Base-by-base conservation (phyloP, 2,329 filamentous ascomycete genomes). In the Lasiodiplodia gonubiensis region DNA sequence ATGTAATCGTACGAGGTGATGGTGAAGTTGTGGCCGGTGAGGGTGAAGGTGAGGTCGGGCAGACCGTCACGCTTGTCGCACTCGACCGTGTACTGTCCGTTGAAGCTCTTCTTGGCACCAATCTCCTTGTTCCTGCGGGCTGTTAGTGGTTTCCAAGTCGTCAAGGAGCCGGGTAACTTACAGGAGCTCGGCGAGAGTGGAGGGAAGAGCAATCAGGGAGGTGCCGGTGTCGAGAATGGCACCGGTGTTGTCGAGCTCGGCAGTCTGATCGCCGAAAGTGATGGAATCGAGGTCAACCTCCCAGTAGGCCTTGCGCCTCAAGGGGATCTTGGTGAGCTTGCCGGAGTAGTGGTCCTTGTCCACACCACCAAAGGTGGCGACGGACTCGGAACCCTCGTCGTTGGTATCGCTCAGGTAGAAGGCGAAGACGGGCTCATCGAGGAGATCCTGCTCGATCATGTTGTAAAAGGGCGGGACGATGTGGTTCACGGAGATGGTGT, bases 301-400 rank as follows among this genome's bases (percentile, higher is more conserved):
- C 95, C 95, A 99, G 88, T 99, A 99, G 60, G 95, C 95, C 90
- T 98, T 98, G 80, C 95, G 92, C 81, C 95, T 92, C 74, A 99
- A 88, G 66, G 95, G 95, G 73, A 99, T 93, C 81, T 93, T 96
- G 79, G 90, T 92, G 75, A 99, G 87, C 81, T 98, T 90, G 76
- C 95, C 95, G 48, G 86, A 89, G 81, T 88, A 91, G 85, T 95
- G 93, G 77, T 85, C 84, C 83, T 93, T 84, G 81, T 98, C 90
- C 70, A 97, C 82, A 72, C 94, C 94, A 80, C 94, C 94, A 72
- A 99, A 99, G 72, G 90, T 89, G 69, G 90, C 94, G 83, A 94
- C 94, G 51, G 94, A 97, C 79, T 92, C 87, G 68, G 90, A 86
- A 61, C 89, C 88, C 27, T 90, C 87, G 73, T 87, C 86, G 79